Base-by-base conservation (phyloP, 768 basidiomycete species). In the Boletellus sp. region DNA sequence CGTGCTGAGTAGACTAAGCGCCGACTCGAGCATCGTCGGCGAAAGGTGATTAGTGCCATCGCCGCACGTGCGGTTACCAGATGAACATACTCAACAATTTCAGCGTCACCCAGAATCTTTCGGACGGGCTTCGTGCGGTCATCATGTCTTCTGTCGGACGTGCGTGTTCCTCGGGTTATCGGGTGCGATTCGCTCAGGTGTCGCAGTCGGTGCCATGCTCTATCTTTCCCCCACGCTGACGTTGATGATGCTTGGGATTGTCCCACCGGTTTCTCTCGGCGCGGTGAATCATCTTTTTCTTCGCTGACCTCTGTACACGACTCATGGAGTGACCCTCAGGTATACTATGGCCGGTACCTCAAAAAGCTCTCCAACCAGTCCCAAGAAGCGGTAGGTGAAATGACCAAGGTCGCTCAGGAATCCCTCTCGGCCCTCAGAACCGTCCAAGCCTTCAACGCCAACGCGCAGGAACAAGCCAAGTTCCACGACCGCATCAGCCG, bases 101-200 rank as follows among this genome's bases (percentile, higher is more conserved):
- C 37, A 87, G 87, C 53, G 76, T 89, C 6, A 88, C 87, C 0
- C 85, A 86, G 66, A 87, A 90, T 53, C 76, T 90, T 26, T 89
- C 87, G 1, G 87, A 90, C 62, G 87, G 86, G 19, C 70, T 84
- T 37, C 85, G 91, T 41, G 89, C 94, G 0, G 66, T 93, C 31
- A 90, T 97, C 31, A 94, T 95, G 76, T 90, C 93, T 28, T 83
- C 87, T n/a, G 94, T 93, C 57, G 95, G 95, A 45, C 76, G 92
- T 94, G 67, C 68, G 88, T 76, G 20, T 23, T 19, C 2, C 41
- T 42, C 12, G 23, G 6, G 42, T 48, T 23, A 20, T 16, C 6
- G 15, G 16, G 16, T 28, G 6, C 16, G 36, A 36, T 42, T 28
- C 17, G 5, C 40, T 49, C 34, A 50, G 22, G 28, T 40, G n/a